A percentile compares a stretch with the other conserved stretches of the same genome.
These are phyloP conservation scores for Acer negundo DNA, from an alignment of 345 rosid genomes.

Conservation along the genomic window DNA sequence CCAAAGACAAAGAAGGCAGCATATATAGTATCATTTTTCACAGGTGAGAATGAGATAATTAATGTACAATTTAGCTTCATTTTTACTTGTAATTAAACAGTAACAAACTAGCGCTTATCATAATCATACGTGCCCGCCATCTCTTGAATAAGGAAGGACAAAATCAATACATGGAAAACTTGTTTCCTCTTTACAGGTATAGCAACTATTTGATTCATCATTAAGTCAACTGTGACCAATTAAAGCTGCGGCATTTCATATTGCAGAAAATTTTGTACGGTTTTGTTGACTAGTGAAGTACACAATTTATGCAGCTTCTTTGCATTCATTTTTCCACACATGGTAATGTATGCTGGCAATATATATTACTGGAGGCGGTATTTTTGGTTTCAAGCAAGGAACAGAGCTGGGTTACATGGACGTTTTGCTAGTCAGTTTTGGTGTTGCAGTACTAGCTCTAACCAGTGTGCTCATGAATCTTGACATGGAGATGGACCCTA, in stretches of 20 bases:
- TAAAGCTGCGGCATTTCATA: neutral
- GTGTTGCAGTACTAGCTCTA: conserved; percentile 41
- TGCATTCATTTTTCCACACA: conserved; percentile 45
- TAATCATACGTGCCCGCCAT: neutral
- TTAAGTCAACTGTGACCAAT: too few relatives aligned
- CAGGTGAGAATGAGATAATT: neutral
- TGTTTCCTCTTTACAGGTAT: conserved; percentile 13
- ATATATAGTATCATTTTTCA: neutral
- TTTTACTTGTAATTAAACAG: too few relatives aligned
- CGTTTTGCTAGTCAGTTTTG: conserved; percentile 46
- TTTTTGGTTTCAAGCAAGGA: conserved; percentile 55
- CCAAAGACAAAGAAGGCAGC: conserved; percentile 2
- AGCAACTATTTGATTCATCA: too few relatives aligned
- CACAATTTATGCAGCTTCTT: conserved; percentile 35
- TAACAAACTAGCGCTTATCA: neutral
- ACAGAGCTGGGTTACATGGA: conserved; percentile 47
- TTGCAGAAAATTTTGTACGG: neutral
- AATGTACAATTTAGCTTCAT: neutral
- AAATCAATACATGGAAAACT: conserved; percentile 5
- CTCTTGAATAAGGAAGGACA: conserved; percentile 2
- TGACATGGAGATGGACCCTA: conserved; percentile 54
- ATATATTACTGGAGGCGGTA: conserved; percentile 28
- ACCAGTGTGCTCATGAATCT: conserved; percentile 44
- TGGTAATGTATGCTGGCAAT: conserved; percentile 43
- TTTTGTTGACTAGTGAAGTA: neutral